Conservation (phyloP, 257 asterid genomes). For the Coffea canephora region DNA sequence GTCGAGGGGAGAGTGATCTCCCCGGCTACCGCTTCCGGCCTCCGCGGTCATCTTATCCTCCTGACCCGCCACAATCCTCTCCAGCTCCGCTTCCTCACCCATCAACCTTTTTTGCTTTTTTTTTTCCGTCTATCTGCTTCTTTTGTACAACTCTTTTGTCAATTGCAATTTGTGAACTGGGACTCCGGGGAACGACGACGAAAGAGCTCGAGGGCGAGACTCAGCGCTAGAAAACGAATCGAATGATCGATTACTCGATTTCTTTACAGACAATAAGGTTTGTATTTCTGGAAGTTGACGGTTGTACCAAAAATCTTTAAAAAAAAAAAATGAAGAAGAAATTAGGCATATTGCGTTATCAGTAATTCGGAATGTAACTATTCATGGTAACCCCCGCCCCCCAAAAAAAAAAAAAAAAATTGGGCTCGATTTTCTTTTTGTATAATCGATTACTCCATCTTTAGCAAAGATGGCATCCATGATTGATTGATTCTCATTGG, state of each 20-base stretch:
- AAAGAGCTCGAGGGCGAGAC: not conserved
- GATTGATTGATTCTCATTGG: too few species aligned
- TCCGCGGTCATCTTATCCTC: not conserved
- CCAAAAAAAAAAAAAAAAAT: too few species aligned
- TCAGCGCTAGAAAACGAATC: not conserved
- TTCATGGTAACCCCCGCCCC: too few species aligned
- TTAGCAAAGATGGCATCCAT: too few species aligned
- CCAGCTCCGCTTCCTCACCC: conserved; percentile 21
- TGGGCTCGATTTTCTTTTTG: too few species aligned
- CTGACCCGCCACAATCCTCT: conserved; percentile 1
- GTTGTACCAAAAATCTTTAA: not conserved
- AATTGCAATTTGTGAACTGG: not conserved
- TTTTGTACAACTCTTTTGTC: not conserved
- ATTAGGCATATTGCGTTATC: too few species aligned
- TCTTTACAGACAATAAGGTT: too few species aligned
- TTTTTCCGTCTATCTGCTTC: not conserved
- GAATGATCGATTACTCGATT: not conserved
- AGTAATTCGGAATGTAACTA: too few species aligned
- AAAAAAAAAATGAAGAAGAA: too few species aligned
- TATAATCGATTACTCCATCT: too few species aligned
- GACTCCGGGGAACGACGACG: not conserved
- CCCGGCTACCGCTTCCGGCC: not conserved
- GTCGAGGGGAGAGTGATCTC: not conserved
- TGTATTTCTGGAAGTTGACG: not conserved
- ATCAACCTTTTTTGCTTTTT: not conserved